A percentile compares a stretch with the other conserved stretches of the same genome.
These are phyloP conservation scores for Suhomyces bokatorum DNA, from an alignment of 1,139 yeast genomes.

Conservation along the genomic window DNA sequence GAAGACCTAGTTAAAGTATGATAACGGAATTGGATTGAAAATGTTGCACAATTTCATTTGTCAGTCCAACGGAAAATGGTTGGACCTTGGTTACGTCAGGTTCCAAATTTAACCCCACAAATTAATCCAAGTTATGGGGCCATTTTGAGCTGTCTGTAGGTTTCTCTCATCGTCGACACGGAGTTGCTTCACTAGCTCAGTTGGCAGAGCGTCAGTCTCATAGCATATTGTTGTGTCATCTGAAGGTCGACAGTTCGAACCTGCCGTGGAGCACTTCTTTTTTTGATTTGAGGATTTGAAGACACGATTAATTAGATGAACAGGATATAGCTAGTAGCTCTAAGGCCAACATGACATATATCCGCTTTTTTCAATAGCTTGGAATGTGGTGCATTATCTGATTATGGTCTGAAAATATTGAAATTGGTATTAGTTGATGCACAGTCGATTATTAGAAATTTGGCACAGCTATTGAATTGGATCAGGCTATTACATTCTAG, in stretches of 20 bases:
- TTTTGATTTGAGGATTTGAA: constrained; percentile 13
- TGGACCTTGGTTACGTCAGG: too few relatives aligned
- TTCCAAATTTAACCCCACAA: too few relatives aligned
- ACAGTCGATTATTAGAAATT: too few relatives aligned
- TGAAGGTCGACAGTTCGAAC: constrained; percentile 59
- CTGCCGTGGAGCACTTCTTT: constrained; percentile 50
- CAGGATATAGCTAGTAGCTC: background rate
- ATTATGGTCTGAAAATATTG: too few relatives aligned
- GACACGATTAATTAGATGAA: too few relatives aligned
- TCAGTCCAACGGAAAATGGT: too few relatives aligned
- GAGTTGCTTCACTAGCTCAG: constrained; percentile 49
- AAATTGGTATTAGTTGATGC: too few relatives aligned
- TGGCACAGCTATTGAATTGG: too few relatives aligned
- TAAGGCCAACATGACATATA: too few relatives aligned
- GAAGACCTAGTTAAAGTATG: background rate
- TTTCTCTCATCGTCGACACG: too few relatives aligned
- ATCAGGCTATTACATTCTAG: too few relatives aligned
- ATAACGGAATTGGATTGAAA: background rate
- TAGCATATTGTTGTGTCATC: constrained; percentile 39
- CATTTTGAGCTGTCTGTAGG: background rate
- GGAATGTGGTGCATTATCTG: background rate
- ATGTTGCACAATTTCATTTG: background rate
- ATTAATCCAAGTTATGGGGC: too few relatives aligned
- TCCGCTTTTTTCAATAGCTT: background rate
- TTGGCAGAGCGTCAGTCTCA: constrained; percentile 55